Percentiles rank a stretch among this genome's conserved stretches.
Conservation (phyloP, 805 yeast species). For the Monosporozyma aquatica region DNA sequence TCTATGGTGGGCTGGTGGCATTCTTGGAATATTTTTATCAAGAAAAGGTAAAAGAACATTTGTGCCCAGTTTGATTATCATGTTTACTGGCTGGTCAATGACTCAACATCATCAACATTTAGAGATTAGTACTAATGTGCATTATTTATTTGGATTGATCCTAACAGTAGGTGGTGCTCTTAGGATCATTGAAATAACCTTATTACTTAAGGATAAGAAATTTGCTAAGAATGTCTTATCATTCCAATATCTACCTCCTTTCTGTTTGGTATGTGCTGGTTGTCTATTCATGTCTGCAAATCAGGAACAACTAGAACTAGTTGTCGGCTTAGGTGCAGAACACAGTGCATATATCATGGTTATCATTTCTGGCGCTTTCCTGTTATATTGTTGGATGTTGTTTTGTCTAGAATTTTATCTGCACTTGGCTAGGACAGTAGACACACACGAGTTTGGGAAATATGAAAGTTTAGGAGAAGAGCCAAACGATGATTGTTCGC, state of each 20-base stretch:
- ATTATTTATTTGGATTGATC: constrained; percentile 73
- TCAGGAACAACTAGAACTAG: constrained; percentile 74
- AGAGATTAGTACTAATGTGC: constrained; percentile 75
- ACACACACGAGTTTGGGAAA: constrained; percentile 11
- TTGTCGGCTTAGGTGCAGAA: constrained; percentile 68
- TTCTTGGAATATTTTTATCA: constrained; percentile 71
- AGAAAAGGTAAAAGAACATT: constrained; percentile 60
- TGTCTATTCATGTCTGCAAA: constrained; percentile 84
- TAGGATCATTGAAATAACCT: constrained; percentile 71
- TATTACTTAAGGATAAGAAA: constrained; percentile 58
- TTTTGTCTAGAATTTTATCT: constrained; percentile 52
- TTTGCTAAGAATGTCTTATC: constrained; percentile 43
- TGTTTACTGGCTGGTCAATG: constrained; percentile 94
- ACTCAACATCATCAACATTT: constrained; percentile 75
- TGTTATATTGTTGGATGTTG: constrained; percentile 59
- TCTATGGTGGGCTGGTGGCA: constrained; percentile 92
- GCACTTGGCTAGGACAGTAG: too few relatives aligned
- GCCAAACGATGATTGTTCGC: not conserved
- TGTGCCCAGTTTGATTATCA: constrained; percentile 71
- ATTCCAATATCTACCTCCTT: constrained; percentile 83
- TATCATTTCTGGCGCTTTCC: constrained; percentile 61
- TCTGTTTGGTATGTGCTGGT: constrained; percentile 71
- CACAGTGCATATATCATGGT: constrained; percentile 75
- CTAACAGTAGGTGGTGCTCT: constrained; percentile 70
- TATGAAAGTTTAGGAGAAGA: constrained; percentile 2